Conservation (phyloP, 305 asterid species). For the Fraxinus xanthoxyloides region DNA sequence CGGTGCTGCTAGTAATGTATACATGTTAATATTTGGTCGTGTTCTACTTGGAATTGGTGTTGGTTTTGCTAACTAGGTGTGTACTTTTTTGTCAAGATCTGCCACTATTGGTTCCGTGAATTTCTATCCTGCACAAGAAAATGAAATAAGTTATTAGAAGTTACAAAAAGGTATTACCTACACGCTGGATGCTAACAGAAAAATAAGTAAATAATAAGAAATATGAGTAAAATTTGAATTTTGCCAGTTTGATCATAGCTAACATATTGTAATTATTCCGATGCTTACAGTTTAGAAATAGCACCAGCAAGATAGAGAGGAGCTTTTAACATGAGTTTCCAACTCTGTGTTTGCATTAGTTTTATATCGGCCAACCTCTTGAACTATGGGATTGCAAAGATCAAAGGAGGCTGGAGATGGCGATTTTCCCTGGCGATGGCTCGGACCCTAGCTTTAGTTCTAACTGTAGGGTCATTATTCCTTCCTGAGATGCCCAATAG, state of each 20-base stretch:
- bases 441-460: conserved; percentile 44
- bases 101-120: background rate
- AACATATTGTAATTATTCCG: background rate
- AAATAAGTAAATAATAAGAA: background rate
- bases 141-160: background rate
- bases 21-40: conserved; percentile 49
- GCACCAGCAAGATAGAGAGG: conserved; percentile 6
- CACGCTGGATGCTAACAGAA: background rate
- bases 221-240: background rate
- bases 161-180: background rate
- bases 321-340: conserved; percentile 7
- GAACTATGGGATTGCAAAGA: conserved; percentile 45
- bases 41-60: conserved; percentile 57
- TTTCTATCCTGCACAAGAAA: background rate
- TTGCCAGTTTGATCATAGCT: background rate
- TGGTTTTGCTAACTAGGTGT: conserved; percentile 56
- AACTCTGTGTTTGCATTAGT: conserved; percentile 1
- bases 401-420: conserved; percentile 59
- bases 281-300: conserved; percentile 37
- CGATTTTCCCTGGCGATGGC: conserved; percentile 53
- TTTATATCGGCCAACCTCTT: conserved; percentile 26
- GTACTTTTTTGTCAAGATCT: background rate
- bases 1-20: conserved; percentile 41
- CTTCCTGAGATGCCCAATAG: conserved; percentile 70
- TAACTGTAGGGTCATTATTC: conserved; percentile 46